Base-by-base conservation (phyloP, 2,329 filamentous ascomycete genomes). In the Stagonosporopsis rhizophila region DNA sequence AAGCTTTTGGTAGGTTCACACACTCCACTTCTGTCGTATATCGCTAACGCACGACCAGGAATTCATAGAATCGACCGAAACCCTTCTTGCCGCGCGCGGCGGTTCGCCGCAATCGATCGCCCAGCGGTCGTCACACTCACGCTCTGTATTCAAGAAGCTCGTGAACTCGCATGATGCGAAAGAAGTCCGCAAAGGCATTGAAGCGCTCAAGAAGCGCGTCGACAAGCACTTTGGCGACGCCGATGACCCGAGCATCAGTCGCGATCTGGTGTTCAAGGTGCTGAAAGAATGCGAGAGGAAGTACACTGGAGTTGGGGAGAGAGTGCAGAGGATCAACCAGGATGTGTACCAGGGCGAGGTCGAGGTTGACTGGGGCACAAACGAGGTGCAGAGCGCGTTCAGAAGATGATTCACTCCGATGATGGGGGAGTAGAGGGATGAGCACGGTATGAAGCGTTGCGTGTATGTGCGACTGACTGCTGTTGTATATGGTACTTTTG, bases 171-270 rank as follows among this genome's bases (percentile, higher is more conserved):
- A 95, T 75, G 94, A 98, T 75, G 82, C 82, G 19, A 93, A 91
- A 73, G 92, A 97, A 76, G 85, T 97, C 39, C 86, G 90, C 62
- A 92, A 93, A 72, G 93, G 94, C n/a, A 89, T 96, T 65, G 92
- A 96, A 69, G 85, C 91, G 50, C 82, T 98, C 64, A 89, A 89
- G 69, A 96, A 96, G 80, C 86, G 94, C 45, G 91, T 98, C 1
- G 94, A 98, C 78, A 99, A 98, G 80, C 94, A 98, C 77, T 98
- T 98, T 81, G 92, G 92, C 39, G 92, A 96, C 65, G 90, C 88
- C 5, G 92, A 96, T 65, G 90, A 93, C 61, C 86, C 87, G 52
- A 84, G 80, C 20, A 80, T 89, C 50, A 89, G 86, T 66, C 77
- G 83, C 7, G 82, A 80, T 48, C 70, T 89, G 46, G 84, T 88